A percentile compares a stretch with the other conserved stretches of the same genome.
Conservation (phyloP, 106 monocot species). For the Dendrobium nobile region DNA sequence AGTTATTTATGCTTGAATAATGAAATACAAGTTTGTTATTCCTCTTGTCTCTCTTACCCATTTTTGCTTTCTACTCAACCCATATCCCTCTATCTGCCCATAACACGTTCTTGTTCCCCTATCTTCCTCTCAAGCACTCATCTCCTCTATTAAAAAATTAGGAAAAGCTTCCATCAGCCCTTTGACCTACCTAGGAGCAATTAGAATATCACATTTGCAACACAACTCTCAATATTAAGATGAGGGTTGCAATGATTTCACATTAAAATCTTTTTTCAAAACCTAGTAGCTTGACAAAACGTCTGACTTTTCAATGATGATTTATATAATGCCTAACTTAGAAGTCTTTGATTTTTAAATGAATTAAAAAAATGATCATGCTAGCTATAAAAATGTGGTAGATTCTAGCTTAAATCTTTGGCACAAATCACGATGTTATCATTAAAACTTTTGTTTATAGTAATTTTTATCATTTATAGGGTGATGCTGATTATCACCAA, state of each 20-base stretch:
- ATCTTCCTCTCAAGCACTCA: background rate
- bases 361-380: background rate
- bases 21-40: background rate
- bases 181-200: background rate
- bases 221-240: background rate
- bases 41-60: background rate
- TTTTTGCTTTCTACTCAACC: background rate
- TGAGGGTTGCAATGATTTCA: background rate
- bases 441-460: background rate
- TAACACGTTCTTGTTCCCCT: background rate
- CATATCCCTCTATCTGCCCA: background rate
- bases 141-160: background rate
- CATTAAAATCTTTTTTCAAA: background rate
- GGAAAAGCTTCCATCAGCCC: background rate
- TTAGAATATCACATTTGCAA: too few relatives aligned
- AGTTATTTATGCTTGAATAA: background rate
- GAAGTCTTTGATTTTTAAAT: background rate
- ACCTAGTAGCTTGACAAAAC: background rate
- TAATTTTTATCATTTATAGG: background rate
- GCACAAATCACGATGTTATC: background rate
- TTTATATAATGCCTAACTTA: background rate
- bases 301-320: background rate
- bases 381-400: too few relatives aligned
- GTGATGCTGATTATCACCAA: background rate
- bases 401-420: too few relatives aligned